Base-by-base conservation (phyloP, 768 basidiomycete species). In the Lactifluus hygrophoroides region DNA sequence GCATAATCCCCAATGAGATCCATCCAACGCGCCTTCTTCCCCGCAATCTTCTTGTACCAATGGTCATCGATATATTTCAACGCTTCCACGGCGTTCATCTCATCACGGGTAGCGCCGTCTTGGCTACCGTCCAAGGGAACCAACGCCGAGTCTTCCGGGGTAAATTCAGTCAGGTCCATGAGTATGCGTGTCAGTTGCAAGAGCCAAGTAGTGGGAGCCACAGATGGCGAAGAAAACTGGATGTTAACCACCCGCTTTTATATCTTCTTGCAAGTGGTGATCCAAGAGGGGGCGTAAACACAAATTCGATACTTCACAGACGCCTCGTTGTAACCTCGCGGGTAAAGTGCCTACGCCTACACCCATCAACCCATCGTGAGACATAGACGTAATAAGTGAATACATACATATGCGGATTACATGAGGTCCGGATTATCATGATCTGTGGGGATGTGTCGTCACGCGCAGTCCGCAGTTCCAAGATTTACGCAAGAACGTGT, bases 1-100 rank as follows among this genome's bases (percentile, higher is more conserved):
- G 82, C 85, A 67, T 85, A 87, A 65, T 85, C 86, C 3, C 84
- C 84, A 28, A 87, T 69, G 9, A 87, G 72, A 67, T 87, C 85
- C 84, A 87, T 86, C 81, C 79, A 80, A 56, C 80, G 66, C 13
- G 74, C 76, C 27, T 66, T 58, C 57, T 73, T 70, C 65, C 69
- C 70, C 27, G 69, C 66, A 13, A 59, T 3, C n/a, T 49, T 43
- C 28, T 67, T 61, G 58, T 74, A 79, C 79, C 79, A 80, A 45
- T 56, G 57, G 14, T 58, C 61, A 61, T 77, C 75, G 7, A 77
- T 54, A 54, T 62, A 61, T 19, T 63, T 54, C 16, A 76, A 53
- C 2, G 74, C 69, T 14, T 66, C 50, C 13, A 52, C 17, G 8
- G 49, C 48, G 23, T 42, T 19, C 53, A 62, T 59, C 32, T 28